Base-by-base conservation (phyloP, 352 stramenopile genomes). In the Phytophthora chlamydospora region DNA sequence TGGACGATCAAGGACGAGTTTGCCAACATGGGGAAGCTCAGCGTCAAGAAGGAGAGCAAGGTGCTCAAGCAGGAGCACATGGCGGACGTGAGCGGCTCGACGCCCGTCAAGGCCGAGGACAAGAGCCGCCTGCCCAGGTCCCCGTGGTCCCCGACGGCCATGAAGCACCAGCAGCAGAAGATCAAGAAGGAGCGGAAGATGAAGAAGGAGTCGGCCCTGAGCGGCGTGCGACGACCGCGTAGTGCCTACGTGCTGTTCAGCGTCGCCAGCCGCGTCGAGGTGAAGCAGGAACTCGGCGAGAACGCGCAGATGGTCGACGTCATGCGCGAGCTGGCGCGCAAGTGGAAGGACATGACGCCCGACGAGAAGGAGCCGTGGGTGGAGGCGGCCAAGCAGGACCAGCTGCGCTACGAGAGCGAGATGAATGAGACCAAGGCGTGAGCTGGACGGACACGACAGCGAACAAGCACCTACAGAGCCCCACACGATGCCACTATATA, bases 181-280 rank as follows among this genome's bases (percentile, higher is more conserved):
- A 31, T 71, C 24, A 85, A 86, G 42, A 88, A 84, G 24, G 24
- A 66, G 16, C 62, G 62, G 34, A 82, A 82, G 32, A 34, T 71
- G 24, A 85, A 86, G 42, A 88, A 84, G 44, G 66, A 53, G 29
- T 42, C 57, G 33, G 27, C 29, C 6, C n/a, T 75, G 42, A 63
- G 29, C 32, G 45, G 58, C 21, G 65, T 83, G 47, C 71, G 73
- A 16, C 80, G 81, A 33, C 78, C 83, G 35, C 78, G 80, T 21
- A 89, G 69, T 43, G 76, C 80, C 17, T 90, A 90, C 56, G 81
- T 92, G 27, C 59, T 90, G 27, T 92, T 88, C 52, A 89, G 79
- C 39, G 68, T 90, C 36, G 73, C 78, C 40, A 86, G 69, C 48
- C 77, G 78, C 40, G 52, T 85, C n/a, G 73, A 84, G 29, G 81